Base-by-base conservation (phyloP, 2,329 filamentous ascomycete species). In the Alternaria sp. region DNA sequence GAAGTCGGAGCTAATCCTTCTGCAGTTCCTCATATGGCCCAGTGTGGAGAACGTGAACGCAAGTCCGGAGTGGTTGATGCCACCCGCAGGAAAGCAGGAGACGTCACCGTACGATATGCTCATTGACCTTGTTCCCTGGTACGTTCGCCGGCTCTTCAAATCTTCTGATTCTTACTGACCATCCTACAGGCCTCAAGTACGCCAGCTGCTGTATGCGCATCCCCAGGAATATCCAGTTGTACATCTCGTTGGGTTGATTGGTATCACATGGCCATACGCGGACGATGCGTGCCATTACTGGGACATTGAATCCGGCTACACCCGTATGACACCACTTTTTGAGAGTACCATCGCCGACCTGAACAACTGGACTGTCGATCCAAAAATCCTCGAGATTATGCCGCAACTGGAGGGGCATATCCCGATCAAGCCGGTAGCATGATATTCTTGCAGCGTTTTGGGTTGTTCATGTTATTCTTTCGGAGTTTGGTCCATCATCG, bases 251-350 rank as follows among this genome's bases (percentile, higher is more conserved):
- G 75, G 77, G 11, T 65, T 72, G 18, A 71, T 79, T 11, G 67
- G 69, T 8, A 61, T 78, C 28, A 71, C 64, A 30, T 79, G 77
- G 77, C 75, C 74, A 14, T 78, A 78, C 58, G 73, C 75, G 15
- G 75, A 79, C 41, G 75, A 78, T 45, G 71, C 75, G 20, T 78
- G 77, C 65, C 75, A 78, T 61, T 79, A 78, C 58, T 78, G 76
- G 76, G 77, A 79, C 47, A 75, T 78, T 15, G 75, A 78, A 50
- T 66, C 73, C 23, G 75, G 70, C n/a, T 75, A 72, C 54, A 76
- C 74, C 6, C 72, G 74, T 30, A 67, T 79, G 68, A 75, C 75
- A 2, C 76, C 77, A 1, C 66, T 78, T 2, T 79, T 78, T 44
- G 75, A 78, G 53, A 76, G 67, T 41, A 73, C 75, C 20, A 70